Evolutionary conservation across 176 grass and related monocot genomes (phyloP).

Genomic region (Oryza punctata): DNA sequence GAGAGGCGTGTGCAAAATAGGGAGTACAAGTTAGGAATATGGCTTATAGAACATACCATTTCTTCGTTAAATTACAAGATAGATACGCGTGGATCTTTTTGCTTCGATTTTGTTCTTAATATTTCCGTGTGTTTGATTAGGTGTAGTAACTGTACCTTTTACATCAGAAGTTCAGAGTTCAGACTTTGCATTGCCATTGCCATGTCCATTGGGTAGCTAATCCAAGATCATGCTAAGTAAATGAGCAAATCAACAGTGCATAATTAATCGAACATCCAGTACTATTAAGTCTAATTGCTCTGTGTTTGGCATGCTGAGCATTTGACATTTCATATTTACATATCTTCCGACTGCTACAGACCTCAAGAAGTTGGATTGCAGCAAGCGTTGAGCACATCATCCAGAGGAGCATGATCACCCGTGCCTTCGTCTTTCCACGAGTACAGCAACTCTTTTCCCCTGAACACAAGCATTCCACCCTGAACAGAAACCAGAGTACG

Average conservation of each 20-base stretch:
- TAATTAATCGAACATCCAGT: not conserved
- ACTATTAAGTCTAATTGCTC: no score
- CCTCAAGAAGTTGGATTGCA: conserved; percentile 26
- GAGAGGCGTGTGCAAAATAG: no score
- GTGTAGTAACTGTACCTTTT: not conserved
- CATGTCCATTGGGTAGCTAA: not conserved
- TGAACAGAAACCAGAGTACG: not conserved
- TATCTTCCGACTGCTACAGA: not conserved
- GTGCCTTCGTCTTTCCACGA: conserved; percentile 82
- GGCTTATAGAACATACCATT: no score
- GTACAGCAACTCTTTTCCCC: conserved; percentile 67
- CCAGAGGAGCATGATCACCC: conserved; percentile 77
- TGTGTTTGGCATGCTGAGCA: not conserved
- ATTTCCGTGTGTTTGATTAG: not conserved
- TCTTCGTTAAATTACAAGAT: no score
- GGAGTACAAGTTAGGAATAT: no score
- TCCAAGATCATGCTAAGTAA: not conserved
- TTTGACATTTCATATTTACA: not conserved
- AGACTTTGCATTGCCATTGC: not conserved
- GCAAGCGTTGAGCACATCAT: conserved; percentile 54
- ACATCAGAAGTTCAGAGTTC: not conserved
- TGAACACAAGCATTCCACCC: conserved; percentile 92
- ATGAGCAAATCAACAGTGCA: not conserved
- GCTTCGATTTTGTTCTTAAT: not conserved
- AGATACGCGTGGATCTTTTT: not conserved